Evolutionary conservation across 75 land plant species (phyloP).

Genomic region (Cryptomeria japonica): DNA sequence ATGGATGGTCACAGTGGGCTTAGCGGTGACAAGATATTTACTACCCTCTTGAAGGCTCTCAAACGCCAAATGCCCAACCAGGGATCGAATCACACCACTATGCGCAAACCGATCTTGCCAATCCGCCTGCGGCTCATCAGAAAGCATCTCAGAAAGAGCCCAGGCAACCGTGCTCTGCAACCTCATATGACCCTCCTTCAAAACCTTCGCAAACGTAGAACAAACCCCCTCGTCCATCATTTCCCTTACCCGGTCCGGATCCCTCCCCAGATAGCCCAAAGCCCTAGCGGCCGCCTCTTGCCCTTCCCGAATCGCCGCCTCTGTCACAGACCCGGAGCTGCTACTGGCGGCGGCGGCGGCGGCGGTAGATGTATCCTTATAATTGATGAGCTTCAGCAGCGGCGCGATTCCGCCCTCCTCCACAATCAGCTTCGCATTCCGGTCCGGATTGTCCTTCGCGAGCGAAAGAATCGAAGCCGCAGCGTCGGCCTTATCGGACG

Average conservation of each 20-base stretch:
- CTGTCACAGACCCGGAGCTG: background rate
- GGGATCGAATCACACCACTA: conserved; percentile 44
- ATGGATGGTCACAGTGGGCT: conserved; percentile 30
- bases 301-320: conserved; percentile 25
- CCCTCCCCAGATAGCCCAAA: conserved; percentile 64
- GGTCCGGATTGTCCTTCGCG: conserved; percentile 59
- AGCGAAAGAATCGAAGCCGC: conserved; percentile 55
- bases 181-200: conserved; percentile 64
- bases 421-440: conserved; percentile 64
- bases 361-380: conserved; percentile 38
- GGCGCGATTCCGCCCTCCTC: conserved; percentile 81
- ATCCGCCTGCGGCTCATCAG: conserved; percentile 29
- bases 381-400: conserved; percentile 44
- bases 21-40: conserved; percentile 32
- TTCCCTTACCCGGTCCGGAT: conserved; percentile 60
- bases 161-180: conserved; percentile 73
- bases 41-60: conserved; percentile 64
- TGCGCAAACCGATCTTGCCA: conserved; percentile 62
- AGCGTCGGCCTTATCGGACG: conserved; percentile 56
- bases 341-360: conserved; percentile 24
- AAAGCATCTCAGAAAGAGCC: conserved; percentile 58
- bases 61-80: conserved; percentile 64
- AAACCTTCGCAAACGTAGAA: conserved; percentile 67
- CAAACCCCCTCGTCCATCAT: conserved; percentile 59
- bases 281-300: conserved; percentile 69